Base-by-base conservation (phyloP, 495 filamentous ascomycete genomes). In the Letharia lupina region DNA sequence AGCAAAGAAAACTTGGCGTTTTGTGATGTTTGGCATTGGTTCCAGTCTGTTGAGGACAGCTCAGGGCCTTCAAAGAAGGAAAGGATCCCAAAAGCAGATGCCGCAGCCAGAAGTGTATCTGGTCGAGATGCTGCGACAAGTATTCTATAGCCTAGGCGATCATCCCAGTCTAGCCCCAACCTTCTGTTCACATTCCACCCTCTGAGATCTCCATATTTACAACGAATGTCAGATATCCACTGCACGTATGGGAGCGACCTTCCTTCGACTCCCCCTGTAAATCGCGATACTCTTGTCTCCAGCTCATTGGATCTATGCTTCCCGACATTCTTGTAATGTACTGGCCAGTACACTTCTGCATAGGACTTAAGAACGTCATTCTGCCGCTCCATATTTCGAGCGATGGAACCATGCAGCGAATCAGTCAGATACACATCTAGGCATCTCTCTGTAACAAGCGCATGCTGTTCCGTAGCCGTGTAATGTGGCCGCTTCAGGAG, bases 241-340 rank as follows among this genome's bases (percentile, higher is more conserved):
- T 60, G 35, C 5, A 60, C 37, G 58, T 42, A 60, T 40, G 23
- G 20, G 37, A 35, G 10, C 58, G 58, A 60, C 10, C 16, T 41
- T 60, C 23, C 58, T 41, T 23, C 20, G 23, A 13, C 11, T 23
- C 8, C 8, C 4, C 23, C 23, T 40, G 41, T 23, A 23, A 60
- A 60, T 60, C 41, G 58, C 13, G 9, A 60, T 13, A 41, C 4
- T 15, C 42, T 41, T 20, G 3, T 40, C 35, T 16, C 16, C 35
- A 60, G 3, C 23, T 42, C 18, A 60, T 3, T 35, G 1, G 35
- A 60, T 39, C 12, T 1, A 9, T 37, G 44, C 44, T 9, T 11
- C 41, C 63, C 63, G 35, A 60, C 52, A 16, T 42, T 40, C 41
- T 58, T 60, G 28, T 65, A 65, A n/a, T 65, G 63, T 16, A 65